Evolutionary conservation across 2,329 filamentous ascomycete species (phyloP), one percentile per base, ranked within the genome.

Genomic region (Fusarium aywerte): DNA sequence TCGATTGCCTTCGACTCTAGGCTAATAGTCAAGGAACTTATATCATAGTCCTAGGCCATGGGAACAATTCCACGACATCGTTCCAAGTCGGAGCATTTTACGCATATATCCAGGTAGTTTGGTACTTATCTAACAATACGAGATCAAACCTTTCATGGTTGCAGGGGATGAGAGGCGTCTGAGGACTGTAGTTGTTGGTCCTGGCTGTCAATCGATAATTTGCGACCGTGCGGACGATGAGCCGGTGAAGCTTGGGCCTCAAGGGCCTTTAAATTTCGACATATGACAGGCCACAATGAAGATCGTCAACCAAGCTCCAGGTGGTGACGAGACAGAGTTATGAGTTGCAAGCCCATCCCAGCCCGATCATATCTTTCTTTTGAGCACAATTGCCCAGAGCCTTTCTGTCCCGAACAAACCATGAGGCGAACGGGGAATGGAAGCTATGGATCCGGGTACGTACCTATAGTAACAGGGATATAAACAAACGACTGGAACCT

Each of bases 381-480:
- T 18, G 53, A 51, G 55, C 40, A 64, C 45, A 62, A 58, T 23
- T 36, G 32, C 48, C 25, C 32, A 27, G 29, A 52, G 38, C 33
- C 39, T 21, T 55, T 15, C 48, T 62, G 35, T 57, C 58, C 58
- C 47, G 25, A 38, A 31, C 33, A 27, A 21, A 35, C 13, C 21
- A 53, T 23, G 40, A 47, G 58, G 43, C 31, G 57, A 55, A 54
- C 27, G 42, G 31, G 32, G 39, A 56, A 57, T 47, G 49, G 40
- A 23, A 55, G 54, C 42, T 45, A 54, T 48, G 67, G 61, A 47
- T 40, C 58, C 42, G 43, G 54, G 67, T 65, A 72, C 60, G 55
- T 62, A 70, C 23, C 62, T 50, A 51, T 43, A 45, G 36, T 10
- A 45, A 43, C 58, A 58, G 56, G 55, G 68, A 38, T 62, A n/a